Conservation (phyloP, 345 rosid genomes). For the Eucalyptus virginea region DNA sequence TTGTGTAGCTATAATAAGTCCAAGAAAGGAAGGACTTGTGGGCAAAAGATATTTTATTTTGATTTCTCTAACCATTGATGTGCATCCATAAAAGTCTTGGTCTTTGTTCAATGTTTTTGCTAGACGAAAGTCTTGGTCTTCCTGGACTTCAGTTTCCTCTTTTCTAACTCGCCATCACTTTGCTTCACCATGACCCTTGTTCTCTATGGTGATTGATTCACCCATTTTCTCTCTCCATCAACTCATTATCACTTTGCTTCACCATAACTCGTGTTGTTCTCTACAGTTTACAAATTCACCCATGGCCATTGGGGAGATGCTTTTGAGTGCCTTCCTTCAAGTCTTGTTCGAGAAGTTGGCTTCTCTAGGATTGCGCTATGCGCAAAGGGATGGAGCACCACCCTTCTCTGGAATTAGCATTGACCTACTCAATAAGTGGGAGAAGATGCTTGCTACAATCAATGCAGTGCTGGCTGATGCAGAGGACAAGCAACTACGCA, state of each 20-base stretch:
- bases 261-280: neutral
- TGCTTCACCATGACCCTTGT: neutral
- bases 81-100: too few species aligned
- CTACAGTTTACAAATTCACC: neutral
- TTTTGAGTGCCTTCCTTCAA: neutral
- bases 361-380: accelerated
- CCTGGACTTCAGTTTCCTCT: neutral
- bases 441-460: neutral
- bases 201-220: neutral
- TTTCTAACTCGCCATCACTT: neutral
- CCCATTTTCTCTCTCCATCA: neutral
- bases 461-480: neutral
- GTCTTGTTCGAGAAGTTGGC: neutral
- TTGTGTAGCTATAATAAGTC: too few species aligned
- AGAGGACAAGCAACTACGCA: neutral
- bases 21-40: too few species aligned
- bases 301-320: neutral
- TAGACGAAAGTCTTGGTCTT: neutral
- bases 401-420: neutral
- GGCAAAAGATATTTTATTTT: too few species aligned
- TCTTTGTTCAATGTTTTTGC: neutral
- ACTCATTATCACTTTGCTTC: neutral
- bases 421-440: neutral
- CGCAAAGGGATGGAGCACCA: neutral
- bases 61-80: too few species aligned